phyloP scores from a whole-genome alignment of 345 rosid species.

The Euphorbia pulcherrima region DNA sequence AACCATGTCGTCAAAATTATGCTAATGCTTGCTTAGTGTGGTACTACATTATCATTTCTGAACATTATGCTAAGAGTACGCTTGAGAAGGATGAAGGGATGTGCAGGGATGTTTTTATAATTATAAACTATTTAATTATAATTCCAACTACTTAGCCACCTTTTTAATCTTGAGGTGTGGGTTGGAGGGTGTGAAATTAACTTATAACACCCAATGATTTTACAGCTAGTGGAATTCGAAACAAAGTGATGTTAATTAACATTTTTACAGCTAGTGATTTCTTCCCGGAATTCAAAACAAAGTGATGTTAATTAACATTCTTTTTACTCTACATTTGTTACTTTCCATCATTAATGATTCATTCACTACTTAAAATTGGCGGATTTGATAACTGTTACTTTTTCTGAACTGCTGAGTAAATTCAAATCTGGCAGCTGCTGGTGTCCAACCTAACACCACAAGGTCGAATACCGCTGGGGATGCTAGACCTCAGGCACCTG shows the following conservation, averaged over 20 bases:
- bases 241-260: not conserved
- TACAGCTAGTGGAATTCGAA: not conserved
- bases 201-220: not conserved
- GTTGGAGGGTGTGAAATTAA: not conserved
- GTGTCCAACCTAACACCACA: constrained; percentile 44
- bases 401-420: constrained; percentile 7
- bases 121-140: not conserved
- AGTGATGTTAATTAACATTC: too few species aligned
- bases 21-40: not conserved
- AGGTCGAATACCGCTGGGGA: constrained; percentile 43
- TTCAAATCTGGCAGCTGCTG: constrained; percentile 39
- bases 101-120: not conserved
- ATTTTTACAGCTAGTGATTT: not conserved
- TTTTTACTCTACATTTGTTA: too few species aligned
- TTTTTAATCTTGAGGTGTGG: not conserved
- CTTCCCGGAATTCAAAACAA: too few species aligned
- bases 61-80: too few species aligned
- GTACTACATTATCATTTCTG: not conserved
- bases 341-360: not conserved
- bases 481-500: constrained; percentile 50
- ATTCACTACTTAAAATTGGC: not conserved
- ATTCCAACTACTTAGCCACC: not conserved
- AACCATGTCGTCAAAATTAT: not conserved
- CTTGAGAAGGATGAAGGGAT: too few species aligned
- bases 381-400: not conserved